A percentile compares a stretch with the other conserved stretches of the same genome.
phyloP scores from a whole-genome alignment of 176 grass and related monocot genomes.

The maize (Zea mays) region Zm-B73-REFERENCE-NAM-5.0 NC_050096.1:199321001-199321500 shows the following conservation, averaged over 20 bases:
- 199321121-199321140: neutral
- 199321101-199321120: neutral
- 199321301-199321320: neutral
- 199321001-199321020: neutral
- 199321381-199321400: too few relatives aligned
- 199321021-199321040: neutral
- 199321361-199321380: too few relatives aligned
- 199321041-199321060: neutral
- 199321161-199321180: neutral
- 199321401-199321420: too few relatives aligned
- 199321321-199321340: neutral
- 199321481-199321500: too few relatives aligned
- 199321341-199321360: neutral
- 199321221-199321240: neutral
- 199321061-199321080: neutral
- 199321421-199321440: too few relatives aligned
- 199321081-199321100: constrained; percentile 16
- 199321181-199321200: neutral
- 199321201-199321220: neutral
- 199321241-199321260: neutral
- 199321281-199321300: neutral
- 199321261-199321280: neutral
- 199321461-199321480: too few relatives aligned
- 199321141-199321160: neutral
- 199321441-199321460: too few relatives aligned